Percentiles rank a stretch among this genome's conserved stretches.
phyloP scores from a whole-genome alignment of 768 basidiomycete species.

The Paxillus rubicundulus region DNA sequence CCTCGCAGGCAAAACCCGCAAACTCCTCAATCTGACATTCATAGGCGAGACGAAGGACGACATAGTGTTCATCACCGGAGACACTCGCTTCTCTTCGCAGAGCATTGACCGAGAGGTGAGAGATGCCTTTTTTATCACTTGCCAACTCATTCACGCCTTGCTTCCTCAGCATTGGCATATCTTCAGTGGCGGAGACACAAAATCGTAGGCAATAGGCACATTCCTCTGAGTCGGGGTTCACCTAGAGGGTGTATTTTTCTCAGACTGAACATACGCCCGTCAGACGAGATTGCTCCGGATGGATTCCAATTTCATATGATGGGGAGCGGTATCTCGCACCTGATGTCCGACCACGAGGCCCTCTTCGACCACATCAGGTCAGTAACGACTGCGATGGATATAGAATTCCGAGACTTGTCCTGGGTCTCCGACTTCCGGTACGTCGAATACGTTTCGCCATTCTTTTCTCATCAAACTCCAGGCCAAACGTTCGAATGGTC shows the following conservation, averaged over 20 bases:
- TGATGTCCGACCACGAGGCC: background rate
- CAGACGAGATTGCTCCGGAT: constrained; percentile 1
- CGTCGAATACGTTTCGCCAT: background rate
- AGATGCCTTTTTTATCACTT: background rate
- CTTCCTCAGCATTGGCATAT: background rate
- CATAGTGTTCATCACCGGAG: constrained; percentile 30
- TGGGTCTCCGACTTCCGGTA: constrained; percentile 7
- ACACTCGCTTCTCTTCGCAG: constrained; percentile 32
- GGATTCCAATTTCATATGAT: background rate
- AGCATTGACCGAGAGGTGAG: constrained; percentile 3
- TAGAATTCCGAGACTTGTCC: constrained; percentile 2
- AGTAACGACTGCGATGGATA: background rate
- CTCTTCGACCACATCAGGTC: background rate
- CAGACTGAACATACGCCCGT: background rate
- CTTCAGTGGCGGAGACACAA: background rate
- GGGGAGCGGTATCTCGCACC: background rate
- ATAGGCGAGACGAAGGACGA: constrained; percentile 33
- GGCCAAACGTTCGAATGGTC: constrained; percentile 13
- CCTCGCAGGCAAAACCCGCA: constrained; percentile 30
- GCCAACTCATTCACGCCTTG: background rate
- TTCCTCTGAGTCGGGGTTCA: background rate
- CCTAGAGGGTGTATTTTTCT: background rate
- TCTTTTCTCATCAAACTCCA: background rate
- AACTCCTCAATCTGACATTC: constrained; percentile 35
- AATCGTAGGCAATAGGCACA: background rate